Percentiles rank a stretch among this genome's conserved stretches.
These are phyloP conservation scores for Pestalotiopsis sp. DNA, from an alignment of 2,329 filamentous ascomycete genomes.

Conservation along the genomic window DNA sequence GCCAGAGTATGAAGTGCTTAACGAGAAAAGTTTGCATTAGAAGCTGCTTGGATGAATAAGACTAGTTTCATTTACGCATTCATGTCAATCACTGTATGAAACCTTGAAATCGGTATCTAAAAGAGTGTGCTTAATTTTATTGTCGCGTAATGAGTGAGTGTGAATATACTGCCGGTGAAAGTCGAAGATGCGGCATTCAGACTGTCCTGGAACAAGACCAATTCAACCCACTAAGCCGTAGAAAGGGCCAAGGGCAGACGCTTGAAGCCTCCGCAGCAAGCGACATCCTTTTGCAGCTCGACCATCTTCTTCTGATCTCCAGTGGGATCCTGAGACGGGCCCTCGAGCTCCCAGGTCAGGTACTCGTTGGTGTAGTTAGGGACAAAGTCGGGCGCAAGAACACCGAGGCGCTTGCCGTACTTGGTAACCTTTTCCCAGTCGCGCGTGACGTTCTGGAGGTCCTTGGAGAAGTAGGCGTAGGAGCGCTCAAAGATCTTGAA, in stretches of 20 bases:
- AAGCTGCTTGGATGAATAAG: not conserved
- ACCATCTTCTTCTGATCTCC: conserved; percentile 79
- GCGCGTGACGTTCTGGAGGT: conserved; percentile 73
- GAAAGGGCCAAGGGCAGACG: conserved; percentile 36
- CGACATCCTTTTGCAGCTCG: conserved; percentile 68
- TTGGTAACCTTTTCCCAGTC: conserved; percentile 80
- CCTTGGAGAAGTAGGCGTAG: conserved; percentile 75
- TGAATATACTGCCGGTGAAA: no score
- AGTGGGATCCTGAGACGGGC: conserved; percentile 66
- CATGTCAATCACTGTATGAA: no score
- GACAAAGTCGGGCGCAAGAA: conserved; percentile 64
- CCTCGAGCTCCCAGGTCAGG: conserved; percentile 66
- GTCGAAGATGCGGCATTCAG: no score
- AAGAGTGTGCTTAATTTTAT: no score
- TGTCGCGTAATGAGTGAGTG: no score
- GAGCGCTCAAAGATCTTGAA: conserved; percentile 80
- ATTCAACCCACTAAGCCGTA: not conserved
- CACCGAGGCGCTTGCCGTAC: conserved; percentile 74
- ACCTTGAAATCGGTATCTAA: no score
- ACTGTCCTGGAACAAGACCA: no score
- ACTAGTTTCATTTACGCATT: no score
- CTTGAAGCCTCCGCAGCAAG: conserved; percentile 66
- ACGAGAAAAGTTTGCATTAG: not conserved
- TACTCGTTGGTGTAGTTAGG: conserved; percentile 79
- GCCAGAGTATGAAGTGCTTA: not conserved